Percentiles rank a stretch among this genome's conserved stretches.
These are phyloP conservation scores for Russula ochroleuca DNA, from an alignment of 768 basidiomycete genomes.

Conservation along the genomic window DNA sequence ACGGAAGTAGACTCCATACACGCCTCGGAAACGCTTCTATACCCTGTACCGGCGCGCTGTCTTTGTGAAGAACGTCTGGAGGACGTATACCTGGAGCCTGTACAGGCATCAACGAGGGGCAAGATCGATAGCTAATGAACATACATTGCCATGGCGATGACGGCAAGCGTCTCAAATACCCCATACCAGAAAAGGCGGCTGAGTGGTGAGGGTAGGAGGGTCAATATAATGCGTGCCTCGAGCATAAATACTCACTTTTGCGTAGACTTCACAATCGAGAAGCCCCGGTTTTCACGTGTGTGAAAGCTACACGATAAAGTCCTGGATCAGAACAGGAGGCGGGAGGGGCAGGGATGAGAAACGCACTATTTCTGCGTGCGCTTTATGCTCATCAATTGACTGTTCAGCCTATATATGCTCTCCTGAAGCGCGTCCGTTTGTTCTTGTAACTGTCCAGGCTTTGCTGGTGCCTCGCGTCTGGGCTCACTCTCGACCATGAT, in stretches of 20 bases:
- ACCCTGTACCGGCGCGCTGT: constrained; percentile 88
- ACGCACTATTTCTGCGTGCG: constrained; percentile 91
- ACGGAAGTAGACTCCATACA: background rate
- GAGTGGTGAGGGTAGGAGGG: background rate
- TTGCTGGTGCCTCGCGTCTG: constrained; percentile 80
- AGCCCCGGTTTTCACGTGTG: constrained; percentile 91
- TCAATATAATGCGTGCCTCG: constrained; percentile 4
- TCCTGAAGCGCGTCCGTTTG: constrained; percentile 94
- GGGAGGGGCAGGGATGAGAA: background rate
- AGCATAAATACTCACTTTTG: constrained; percentile 55
- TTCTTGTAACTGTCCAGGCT: constrained; percentile 82
- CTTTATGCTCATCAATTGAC: constrained; percentile 84
- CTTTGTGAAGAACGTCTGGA: constrained; percentile 96
- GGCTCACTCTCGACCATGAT: constrained; percentile 99
- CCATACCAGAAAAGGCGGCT: constrained; percentile 95
- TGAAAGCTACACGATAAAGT: constrained; percentile 61
- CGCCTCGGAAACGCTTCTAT: constrained; percentile 37
- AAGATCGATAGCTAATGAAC: constrained; percentile 34
- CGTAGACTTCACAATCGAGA: constrained; percentile 85
- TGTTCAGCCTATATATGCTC: constrained; percentile 87
- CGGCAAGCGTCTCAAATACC: constrained; percentile 68
- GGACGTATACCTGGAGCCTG: constrained; percentile 85
- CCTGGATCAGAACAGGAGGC: background rate
- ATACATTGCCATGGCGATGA: constrained; percentile 85
- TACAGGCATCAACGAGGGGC: constrained; percentile 22